phyloP scores from a whole-genome alignment of 805 yeast species.

The Starmerella vitae region DNA sequence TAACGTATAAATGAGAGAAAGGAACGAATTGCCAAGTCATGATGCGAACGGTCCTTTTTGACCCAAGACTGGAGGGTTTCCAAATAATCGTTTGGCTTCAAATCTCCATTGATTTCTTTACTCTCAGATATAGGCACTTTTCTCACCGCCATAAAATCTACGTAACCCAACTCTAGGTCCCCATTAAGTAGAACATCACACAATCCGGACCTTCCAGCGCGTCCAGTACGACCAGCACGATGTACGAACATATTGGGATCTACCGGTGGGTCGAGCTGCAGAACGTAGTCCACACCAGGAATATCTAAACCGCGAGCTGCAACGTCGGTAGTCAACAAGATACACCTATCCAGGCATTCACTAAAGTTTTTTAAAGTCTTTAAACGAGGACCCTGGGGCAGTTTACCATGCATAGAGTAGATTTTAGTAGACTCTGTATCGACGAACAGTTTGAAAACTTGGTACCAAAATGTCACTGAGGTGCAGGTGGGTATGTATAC shows the following conservation, averaged over 20 bases:
- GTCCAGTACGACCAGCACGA: constrained; percentile 88
- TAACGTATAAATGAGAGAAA: constrained; percentile 73
- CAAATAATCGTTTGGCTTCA: constrained; percentile 6
- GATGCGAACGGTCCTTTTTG: constrained; percentile 59
- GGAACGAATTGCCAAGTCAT: constrained; percentile 66
- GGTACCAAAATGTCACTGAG: constrained; percentile 56
- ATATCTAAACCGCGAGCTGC: constrained; percentile 96
- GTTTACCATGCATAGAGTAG: constrained; percentile 79
- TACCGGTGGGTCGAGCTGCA: constrained; percentile 91
- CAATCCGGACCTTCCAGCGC: constrained; percentile 74
- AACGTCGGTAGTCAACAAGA: constrained; percentile 89
- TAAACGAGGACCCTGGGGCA: constrained; percentile 64
- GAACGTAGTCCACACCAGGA: constrained; percentile 83
- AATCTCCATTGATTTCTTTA: constrained; percentile 4
- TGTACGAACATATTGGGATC: constrained; percentile 87
- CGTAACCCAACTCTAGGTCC: constrained; percentile 69
- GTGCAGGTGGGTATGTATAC: constrained; percentile 88
- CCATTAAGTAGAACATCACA: constrained; percentile 61
- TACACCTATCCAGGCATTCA: constrained; percentile 35
- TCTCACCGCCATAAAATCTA: constrained; percentile 67
- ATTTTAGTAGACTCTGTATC: constrained; percentile 29
- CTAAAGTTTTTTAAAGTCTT: constrained; percentile 56
- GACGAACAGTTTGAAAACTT: constrained; percentile 12
- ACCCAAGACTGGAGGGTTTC: constrained; percentile 40
- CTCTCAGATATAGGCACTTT: constrained; percentile 37